Percentiles rank a stretch among this genome's conserved stretches.
phyloP scores from a whole-genome alignment of 2,329 filamentous ascomycete species.

The Fusarium nurragi region DNA sequence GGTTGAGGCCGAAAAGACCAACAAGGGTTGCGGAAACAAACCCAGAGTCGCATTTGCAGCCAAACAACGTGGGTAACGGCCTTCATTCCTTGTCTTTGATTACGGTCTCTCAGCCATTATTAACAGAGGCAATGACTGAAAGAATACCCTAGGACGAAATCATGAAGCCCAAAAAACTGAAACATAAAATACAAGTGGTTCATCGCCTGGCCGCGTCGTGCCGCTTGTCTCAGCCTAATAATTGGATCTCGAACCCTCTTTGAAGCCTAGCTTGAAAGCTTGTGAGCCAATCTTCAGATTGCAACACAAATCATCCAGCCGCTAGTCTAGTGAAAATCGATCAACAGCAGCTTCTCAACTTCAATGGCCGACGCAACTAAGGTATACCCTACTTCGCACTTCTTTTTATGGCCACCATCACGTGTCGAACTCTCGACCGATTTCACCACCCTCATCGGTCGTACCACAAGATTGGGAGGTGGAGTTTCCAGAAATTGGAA shows the following conservation, averaged over 20 bases:
- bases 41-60: constrained; percentile 32
- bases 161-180: constrained; percentile 26
- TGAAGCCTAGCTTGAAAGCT: constrained; percentile 38
- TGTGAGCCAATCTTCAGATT: constrained; percentile 32
- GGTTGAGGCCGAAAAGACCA: constrained; percentile 33
- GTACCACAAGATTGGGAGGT: constrained; percentile 24
- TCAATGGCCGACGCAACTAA: constrained; percentile 1
- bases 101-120: constrained; percentile 28
- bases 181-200: constrained; percentile 38
- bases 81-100: constrained; percentile 31
- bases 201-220: constrained; percentile 37
- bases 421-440: constrained; percentile 12
- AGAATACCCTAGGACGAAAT: background rate
- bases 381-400: background rate
- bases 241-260: constrained; percentile 37
- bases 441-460: constrained; percentile 9
- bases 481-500: constrained; percentile 38
- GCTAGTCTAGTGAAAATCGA: constrained; percentile 20
- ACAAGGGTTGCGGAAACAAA: constrained; percentile 42
- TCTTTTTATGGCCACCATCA: background rate
- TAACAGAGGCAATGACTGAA: constrained; percentile 19
- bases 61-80: constrained; percentile 30
- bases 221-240: constrained; percentile 42
- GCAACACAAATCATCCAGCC: constrained; percentile 11
- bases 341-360: constrained; percentile 4